Base-by-base conservation (phyloP, 108 stramenopile genomes). In the Discostella stelligeroides region DNA sequence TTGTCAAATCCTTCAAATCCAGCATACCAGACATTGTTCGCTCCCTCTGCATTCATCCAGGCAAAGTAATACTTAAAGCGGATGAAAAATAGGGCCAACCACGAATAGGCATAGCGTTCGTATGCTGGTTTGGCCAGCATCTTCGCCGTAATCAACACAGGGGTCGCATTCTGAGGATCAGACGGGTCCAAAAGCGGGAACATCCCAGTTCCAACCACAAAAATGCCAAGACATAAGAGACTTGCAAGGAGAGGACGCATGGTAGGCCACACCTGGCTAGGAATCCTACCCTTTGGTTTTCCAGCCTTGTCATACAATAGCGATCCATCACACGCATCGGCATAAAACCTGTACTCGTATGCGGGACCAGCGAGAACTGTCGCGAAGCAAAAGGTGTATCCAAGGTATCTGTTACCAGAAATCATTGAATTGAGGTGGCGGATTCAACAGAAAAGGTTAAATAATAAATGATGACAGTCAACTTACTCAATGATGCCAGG, bases 11-110 rank as follows among this genome's bases (percentile, higher is more conserved):
- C 97, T 66, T 95, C 92, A 70, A 95, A 96, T 12, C 97, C 97
- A 63, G 90, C 92, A 66, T 90, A 95, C 92, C 92, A 95, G 48
- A 95, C 78, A 63, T 95, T 95, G 79, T 85, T 88, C 47, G 92
- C 92, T 53, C 92, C 95, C 71, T 93, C 89, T 8, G 95, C 90
- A 79, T 90, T 91, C 92, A 91, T 96, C 98, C 98, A 98, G 1
- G 95, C 98, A 83, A 98, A 97, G 88, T 95, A 97, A 81, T 98
- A 98, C 89, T 98, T 98, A 66, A 85, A 73, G 45, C 97, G 86
- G 56, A 89, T 66, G 68, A 83, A 92, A 58, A 97, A 91, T 18
- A 97, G 84, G 13, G 89, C 88, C 8, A 95, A 55, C 92, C 89
- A 95, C 25, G 76, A 72, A 69, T 95, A 91, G 11, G 65, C 77